These are phyloP conservation scores for Tolypocladium guangdongense DNA, from an alignment of 2,329 filamentous ascomycete species.

Conservation along the genomic window DNA sequence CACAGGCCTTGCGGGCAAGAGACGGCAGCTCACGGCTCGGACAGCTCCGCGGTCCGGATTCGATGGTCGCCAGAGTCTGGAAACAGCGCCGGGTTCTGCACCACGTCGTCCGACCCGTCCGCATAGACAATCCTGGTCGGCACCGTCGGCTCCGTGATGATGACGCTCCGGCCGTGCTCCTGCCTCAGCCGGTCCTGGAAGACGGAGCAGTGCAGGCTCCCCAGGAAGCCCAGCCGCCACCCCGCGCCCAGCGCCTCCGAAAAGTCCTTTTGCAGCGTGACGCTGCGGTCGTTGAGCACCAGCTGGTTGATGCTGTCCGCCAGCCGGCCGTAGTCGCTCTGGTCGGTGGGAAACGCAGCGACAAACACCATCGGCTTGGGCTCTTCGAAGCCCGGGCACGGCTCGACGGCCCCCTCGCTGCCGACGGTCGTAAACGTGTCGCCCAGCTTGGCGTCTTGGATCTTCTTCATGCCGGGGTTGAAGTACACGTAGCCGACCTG, in stretches of 20 bases:
- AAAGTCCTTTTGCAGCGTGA: slow-evolving; percentile 87
- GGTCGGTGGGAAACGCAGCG: slow-evolving; percentile 88
- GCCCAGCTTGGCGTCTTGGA: slow-evolving; percentile 89
- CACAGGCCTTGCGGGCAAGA: no score
- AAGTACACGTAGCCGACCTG: slow-evolving; percentile 96
- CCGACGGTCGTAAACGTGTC: slow-evolving; percentile 87
- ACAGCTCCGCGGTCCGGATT: slow-evolving; percentile 31
- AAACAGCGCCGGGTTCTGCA: slow-evolving; percentile 81
- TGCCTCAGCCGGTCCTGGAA: slow-evolving; percentile 92
- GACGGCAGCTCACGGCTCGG: slow-evolving; percentile 36
- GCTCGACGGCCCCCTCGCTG: slow-evolving; percentile 62
- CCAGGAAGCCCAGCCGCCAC: slow-evolving; percentile 88
- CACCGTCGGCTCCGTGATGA: slow-evolving; percentile 92
- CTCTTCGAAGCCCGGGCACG: slow-evolving; percentile 88
- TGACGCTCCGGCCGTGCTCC: slow-evolving; percentile 89
- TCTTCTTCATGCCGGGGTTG: slow-evolving; percentile 96
- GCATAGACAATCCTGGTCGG: slow-evolving; percentile 77
- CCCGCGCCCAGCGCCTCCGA: slow-evolving; percentile 89
- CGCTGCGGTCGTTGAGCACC: slow-evolving; percentile 86
- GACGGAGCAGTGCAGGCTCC: slow-evolving; percentile 97
- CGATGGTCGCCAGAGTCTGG: slow-evolving; percentile 52
- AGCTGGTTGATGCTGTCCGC: slow-evolving; percentile 93
- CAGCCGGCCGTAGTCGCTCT: slow-evolving; percentile 73
- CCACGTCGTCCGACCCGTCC: slow-evolving; percentile 65
- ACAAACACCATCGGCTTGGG: slow-evolving; percentile 99